Base-by-base conservation (phyloP, 345 rosid species). In the Ceriops decandra region DNA sequence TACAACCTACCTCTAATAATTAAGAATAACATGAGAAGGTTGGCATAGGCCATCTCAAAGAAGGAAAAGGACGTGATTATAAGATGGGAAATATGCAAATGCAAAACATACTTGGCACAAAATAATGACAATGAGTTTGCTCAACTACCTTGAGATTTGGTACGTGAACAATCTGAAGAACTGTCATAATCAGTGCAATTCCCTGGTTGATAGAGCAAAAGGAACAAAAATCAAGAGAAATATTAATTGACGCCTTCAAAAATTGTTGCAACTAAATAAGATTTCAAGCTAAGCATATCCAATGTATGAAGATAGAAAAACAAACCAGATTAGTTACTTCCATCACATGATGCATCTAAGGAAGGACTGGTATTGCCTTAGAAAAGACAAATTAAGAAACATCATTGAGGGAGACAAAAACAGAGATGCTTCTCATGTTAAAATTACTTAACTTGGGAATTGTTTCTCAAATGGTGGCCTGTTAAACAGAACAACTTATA, bases 61-160 rank as follows among this genome's bases (percentile, higher is more conserved):
- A 56, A 68, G 46, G 56, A 8, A 52, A 28, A 32, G 51, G 49
- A 27, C 33, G 33, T n/a, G 54, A 63, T 47, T 10, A 27, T 13
- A 56, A 54, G 9, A 5, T n/a, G 42, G 74, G n/a, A 64, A 56
- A 32, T 28, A 49, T 49, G 22, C 38, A 56, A 57, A 3, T 19
- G 61, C 35, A 64, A 63, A 53, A 57, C 36, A 38, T 33, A 52
- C 58, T 42, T 20, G 32, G 51, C 31, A 57, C 68, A 42, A 6
- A 72, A 59, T 26, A 51, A 66, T 57, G 27, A 70, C 28, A 68
- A 46, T 21, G 42, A 70, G 26, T 58, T 64, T 24, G 26, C 20
- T 47, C 27, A 72, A 71, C 79, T 76, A 90, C 97, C 96, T 95
- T 95, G 74, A 95, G 97, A 76, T 95, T 95, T 73, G 99, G 97